Percentiles rank a stretch among this genome's conserved stretches.
phyloP scores from a whole-genome alignment of 106 monocot genomes.

The Platanthera zijinensis region DNA sequence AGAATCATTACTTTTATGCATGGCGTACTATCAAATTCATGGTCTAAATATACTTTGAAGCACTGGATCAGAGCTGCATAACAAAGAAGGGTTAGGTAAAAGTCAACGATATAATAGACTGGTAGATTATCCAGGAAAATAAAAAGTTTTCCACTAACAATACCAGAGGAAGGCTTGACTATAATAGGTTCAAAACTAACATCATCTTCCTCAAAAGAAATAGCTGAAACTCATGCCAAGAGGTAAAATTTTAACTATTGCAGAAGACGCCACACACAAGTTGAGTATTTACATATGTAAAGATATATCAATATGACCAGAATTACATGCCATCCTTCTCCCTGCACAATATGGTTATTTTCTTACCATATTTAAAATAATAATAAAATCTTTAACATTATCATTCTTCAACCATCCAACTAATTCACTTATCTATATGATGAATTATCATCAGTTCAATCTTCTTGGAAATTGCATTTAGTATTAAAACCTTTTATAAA shows the following conservation, averaged over 20 bases:
- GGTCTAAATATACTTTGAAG: constrained; percentile 42
- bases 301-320: neutral
- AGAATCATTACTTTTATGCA: constrained; percentile 36
- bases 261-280: neutral
- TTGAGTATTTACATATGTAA: neutral
- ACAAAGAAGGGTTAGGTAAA: constrained; percentile 6
- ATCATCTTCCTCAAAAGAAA: neutral
- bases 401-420: neutral
- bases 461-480: neutral
- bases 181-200: neutral
- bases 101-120: neutral
- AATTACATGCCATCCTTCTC: neutral
- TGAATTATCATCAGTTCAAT: neutral
- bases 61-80: constrained; percentile 50
- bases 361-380: neutral
- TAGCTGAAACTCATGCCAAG: neutral
- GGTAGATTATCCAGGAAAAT: neutral
- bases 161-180: neutral
- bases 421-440: neutral
- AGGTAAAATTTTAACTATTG: neutral
- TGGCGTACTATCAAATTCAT: constrained; percentile 61
- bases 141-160: neutral
- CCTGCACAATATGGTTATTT: neutral
- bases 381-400: neutral
- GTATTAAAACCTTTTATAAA: neutral